Evolutionary conservation across 257 asterid species (phyloP), one percentile per base, ranked within the genome.

Genomic region (Craterostigma plantagineum): DNA sequence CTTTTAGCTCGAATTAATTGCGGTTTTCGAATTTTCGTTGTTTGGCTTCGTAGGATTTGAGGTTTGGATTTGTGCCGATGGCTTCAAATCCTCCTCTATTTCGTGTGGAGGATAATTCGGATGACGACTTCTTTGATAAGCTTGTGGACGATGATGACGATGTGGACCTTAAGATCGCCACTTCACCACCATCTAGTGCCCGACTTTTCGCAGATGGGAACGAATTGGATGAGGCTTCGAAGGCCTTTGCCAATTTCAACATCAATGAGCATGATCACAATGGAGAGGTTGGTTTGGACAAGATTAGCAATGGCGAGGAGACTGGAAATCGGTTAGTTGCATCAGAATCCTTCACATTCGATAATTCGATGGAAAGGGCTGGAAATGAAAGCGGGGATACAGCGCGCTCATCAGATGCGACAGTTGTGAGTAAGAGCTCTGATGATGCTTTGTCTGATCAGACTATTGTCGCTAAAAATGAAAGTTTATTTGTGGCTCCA

Each of bases 11-110:
- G 30, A 23, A 23, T 23, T 23, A 6, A 23, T 23, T 23, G 6
- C 30, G 30, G 30, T 23, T 23, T 23, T 23, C 30, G 30, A 23
- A 23, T 23, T 23, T 23, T 23, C 4, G 30, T 2, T 23, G 30
- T 23, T 23, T 23, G 6, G 30, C 6, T 23, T 23, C 6, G 30
- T 23, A 23, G 30, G 30, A 23, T 63, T 45, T 34, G 13, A 50
- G 51, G 58, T 39, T 48, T 49, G 63, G 66, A 61, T 63, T 63
- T 65, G 69, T 49, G 64, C 62, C 45, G 34, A 86, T 86, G 97
- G 94, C 97, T 50, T 74, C 90, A 40, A 67, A 66, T 78, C 99
- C 92, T 79, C 92, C 82, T 83, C 98, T 92, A 70, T 79, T 75
- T 50, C 47, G 51, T 75, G 67, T 79, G 87, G 98, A 90, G 93